These are phyloP conservation scores for Toxoplasma gondii DNA, from an alignment of 169 alveolate genomes.

Conservation along the genomic window DNA sequence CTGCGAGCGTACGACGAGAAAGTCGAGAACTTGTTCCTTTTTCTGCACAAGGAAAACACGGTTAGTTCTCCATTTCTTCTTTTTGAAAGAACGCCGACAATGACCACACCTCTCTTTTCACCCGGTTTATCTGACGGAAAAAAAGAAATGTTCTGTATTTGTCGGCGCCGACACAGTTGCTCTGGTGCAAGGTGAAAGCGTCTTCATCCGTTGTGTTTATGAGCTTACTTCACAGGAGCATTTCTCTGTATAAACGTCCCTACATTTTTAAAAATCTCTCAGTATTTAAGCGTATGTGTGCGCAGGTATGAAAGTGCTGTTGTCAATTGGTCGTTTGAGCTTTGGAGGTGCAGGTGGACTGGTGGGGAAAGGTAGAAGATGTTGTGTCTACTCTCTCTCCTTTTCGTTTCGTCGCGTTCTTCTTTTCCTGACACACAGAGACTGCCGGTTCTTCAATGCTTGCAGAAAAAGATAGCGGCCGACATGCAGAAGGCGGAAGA, in stretches of 20 bases:
- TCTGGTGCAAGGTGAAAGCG: not conserved
- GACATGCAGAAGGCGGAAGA: not conserved
- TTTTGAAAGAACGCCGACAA: not conserved
- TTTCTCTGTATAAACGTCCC: not conserved
- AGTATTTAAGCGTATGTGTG: not conserved
- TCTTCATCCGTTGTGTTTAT: not conserved
- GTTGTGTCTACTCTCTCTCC: not conserved
- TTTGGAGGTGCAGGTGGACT: not conserved
- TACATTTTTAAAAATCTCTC: not conserved
- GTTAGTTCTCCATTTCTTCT: not conserved
- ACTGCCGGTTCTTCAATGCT: not conserved
- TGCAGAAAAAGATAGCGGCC: not conserved
- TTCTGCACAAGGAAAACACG: conserved; percentile 11
- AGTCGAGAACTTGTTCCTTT: conserved; percentile 20
- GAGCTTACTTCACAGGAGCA: no score
- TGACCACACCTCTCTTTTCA: not conserved
- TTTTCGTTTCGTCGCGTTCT: not conserved
- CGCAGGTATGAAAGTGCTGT: not conserved
- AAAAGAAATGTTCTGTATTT: no score
- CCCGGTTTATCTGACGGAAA: not conserved
- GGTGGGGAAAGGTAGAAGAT: not conserved
- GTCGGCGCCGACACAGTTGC: no score
- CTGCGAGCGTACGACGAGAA: conserved; percentile 13
- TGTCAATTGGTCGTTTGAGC: not conserved
- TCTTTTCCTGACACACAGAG: not conserved